Conservation (phyloP, 78 protist species). For the Dictyostelium brefeldianum region DNA sequence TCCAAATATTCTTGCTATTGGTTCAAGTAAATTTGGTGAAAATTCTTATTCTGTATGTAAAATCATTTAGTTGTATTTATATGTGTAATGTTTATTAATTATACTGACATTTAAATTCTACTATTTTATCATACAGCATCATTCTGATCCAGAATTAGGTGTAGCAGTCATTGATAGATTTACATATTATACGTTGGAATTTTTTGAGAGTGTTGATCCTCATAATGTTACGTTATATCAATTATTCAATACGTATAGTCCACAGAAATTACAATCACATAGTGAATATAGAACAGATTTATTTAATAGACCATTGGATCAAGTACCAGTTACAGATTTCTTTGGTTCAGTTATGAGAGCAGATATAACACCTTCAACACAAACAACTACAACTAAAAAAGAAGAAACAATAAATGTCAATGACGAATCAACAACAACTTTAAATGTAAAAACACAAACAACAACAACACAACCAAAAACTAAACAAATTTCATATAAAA, state of each 20-base stretch:
- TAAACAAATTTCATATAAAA: slow-evolving; percentile 5
- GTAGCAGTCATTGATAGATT: slow-evolving; percentile 93
- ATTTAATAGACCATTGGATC: slow-evolving; percentile 66
- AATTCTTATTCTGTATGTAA: slow-evolving; percentile 87
- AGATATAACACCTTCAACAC: slow-evolving; percentile 60
- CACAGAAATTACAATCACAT: slow-evolving; percentile 65
- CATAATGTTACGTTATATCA: slow-evolving; percentile 70
- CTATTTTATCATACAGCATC: slow-evolving; percentile 77
- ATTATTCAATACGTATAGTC: slow-evolving; percentile 50
- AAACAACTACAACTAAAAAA: neutral
- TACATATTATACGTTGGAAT: slow-evolving; percentile 90
- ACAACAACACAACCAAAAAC: neutral
- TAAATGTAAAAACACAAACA: neutral
- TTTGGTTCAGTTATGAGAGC: slow-evolving; percentile 85
- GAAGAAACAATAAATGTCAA: neutral
- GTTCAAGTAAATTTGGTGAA: slow-evolving; percentile 81
- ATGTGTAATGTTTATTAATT: neutral
- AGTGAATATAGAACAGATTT: slow-evolving; percentile 77
- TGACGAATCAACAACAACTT: neutral
- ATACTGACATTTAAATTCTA: neutral
- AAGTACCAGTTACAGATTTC: slow-evolving; percentile 86
- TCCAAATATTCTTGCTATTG: slow-evolving; percentile 89
- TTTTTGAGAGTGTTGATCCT: slow-evolving; percentile 79
- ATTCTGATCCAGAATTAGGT: slow-evolving; percentile 87
- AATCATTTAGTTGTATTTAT: neutral